Conservation (phyloP, 1,139 yeast species). For the Taiozyma sp. region DNA sequence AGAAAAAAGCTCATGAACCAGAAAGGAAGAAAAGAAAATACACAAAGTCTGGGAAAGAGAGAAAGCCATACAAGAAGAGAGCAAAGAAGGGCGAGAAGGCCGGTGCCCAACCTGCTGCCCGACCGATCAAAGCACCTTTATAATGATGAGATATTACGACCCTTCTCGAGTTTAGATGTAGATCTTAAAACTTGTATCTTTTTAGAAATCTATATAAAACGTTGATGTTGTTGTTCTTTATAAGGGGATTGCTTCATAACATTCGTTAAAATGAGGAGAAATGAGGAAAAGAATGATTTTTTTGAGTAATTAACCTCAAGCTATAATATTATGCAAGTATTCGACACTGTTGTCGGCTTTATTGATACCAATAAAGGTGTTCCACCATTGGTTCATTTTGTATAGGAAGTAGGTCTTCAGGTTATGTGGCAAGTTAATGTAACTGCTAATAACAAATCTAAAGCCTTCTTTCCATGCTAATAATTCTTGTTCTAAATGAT, state of each 20-base stretch:
- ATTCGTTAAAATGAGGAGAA: background rate
- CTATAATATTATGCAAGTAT: conserved; percentile 16
- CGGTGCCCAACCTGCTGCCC: conserved; percentile 2
- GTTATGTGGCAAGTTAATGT: conserved; percentile 64
- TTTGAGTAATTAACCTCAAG: background rate
- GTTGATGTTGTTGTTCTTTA: background rate
- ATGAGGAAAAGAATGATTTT: too few species aligned
- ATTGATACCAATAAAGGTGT: conserved; percentile 61
- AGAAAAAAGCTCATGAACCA: conserved; percentile 16
- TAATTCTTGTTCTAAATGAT: conserved; percentile 50
- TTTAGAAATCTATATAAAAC: background rate
- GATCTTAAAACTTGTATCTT: background rate
- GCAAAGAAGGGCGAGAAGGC: conserved; percentile 21
- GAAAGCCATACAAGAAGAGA: conserved; percentile 26
- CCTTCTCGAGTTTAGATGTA: background rate
- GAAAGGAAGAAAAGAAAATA: conserved; percentile 24
- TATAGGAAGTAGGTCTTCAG: conserved; percentile 46
- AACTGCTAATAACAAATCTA: conserved; percentile 61
- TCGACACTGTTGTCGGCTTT: conserved; percentile 11
- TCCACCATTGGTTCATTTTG: conserved; percentile 62
- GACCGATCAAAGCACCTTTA: background rate
- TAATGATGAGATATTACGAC: background rate
- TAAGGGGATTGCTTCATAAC: background rate
- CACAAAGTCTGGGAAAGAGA: conserved; percentile 24
- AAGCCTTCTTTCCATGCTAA: conserved; percentile 59